Conservation (phyloP, 352 stramenopile species). For the Phytophthora rubi region DNA sequence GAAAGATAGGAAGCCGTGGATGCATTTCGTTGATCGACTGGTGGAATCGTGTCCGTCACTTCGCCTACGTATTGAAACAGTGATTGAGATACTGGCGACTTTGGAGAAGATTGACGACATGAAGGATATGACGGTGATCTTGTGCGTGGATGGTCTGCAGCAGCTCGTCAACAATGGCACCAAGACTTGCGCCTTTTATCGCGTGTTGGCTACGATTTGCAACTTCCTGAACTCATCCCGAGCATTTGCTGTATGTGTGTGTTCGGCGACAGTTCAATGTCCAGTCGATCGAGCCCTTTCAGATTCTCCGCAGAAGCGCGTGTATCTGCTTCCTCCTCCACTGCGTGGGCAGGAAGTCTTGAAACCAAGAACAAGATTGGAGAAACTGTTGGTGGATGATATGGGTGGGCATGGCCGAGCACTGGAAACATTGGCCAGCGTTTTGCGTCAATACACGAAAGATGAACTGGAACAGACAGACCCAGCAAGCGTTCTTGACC, state of each 20-base stretch:
- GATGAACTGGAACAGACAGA: slow-evolving; percentile 1
- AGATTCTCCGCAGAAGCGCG: too few relatives aligned
- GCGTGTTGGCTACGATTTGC: slow-evolving; percentile 5
- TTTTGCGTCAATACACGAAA: neutral
- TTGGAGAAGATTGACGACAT: slow-evolving; percentile 23
- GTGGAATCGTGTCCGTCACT: too few relatives aligned
- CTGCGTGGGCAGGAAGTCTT: slow-evolving; percentile 4
- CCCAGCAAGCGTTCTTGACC: neutral
- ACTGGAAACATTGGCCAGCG: slow-evolving; percentile 1
- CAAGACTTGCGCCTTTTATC: slow-evolving; percentile 8
- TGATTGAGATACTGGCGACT: slow-evolving; percentile 16
- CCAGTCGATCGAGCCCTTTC: neutral
- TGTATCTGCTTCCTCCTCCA: slow-evolving; percentile 6
- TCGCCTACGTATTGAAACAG: neutral
- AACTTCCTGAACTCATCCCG: slow-evolving; percentile 9
- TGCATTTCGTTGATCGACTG: neutral
- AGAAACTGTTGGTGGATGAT: slow-evolving; percentile 16
- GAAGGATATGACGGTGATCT: slow-evolving; percentile 39
- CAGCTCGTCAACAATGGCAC: slow-evolving; percentile 23
- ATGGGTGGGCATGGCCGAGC: slow-evolving; percentile 19
- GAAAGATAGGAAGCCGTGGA: neutral
- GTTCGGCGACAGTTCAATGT: slow-evolving; percentile 2
- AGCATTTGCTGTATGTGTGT: slow-evolving; percentile 20
- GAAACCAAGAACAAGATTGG: neutral
- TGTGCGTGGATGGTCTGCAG: slow-evolving; percentile 39